Percentiles rank a stretch among this genome's conserved stretches.
These are phyloP conservation scores for Martiniozyma abietophila DNA, from an alignment of 805 yeast species.

Conservation along the genomic window DNA sequence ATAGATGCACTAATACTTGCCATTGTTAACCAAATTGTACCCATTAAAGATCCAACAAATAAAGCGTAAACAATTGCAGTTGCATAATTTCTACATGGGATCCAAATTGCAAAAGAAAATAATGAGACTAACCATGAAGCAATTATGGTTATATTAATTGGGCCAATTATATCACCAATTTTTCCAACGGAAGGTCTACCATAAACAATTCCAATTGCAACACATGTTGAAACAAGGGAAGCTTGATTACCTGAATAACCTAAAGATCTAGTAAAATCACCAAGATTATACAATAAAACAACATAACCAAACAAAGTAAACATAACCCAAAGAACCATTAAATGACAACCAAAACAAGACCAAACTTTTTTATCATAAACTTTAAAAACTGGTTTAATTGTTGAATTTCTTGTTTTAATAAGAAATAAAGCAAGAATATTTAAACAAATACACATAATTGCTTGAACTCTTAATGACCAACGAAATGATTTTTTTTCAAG, in stretches of 20 bases:
- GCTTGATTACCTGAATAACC: conserved; percentile 51
- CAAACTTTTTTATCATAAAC: conserved; percentile 35
- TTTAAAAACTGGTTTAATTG: conserved; percentile 28
- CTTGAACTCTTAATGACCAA: conserved; percentile 46
- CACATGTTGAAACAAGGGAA: conserved; percentile 50
- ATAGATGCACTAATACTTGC: conserved; percentile 44
- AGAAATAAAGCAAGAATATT: conserved; percentile 27
- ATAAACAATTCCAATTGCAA: conserved; percentile 43
- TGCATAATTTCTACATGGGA: conserved; percentile 48
- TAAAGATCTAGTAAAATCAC: conserved; percentile 49
- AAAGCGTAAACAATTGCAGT: conserved; percentile 45
- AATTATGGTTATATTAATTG: conserved; percentile 35
- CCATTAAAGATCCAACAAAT: conserved; percentile 50
- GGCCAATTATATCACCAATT: conserved; percentile 41
- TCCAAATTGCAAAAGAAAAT: conserved; percentile 43
- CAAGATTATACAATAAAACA: conserved; percentile 46
- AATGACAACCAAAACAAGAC: conserved; percentile 27
- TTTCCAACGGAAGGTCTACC: conserved; percentile 52
- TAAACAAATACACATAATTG: conserved; percentile 30
- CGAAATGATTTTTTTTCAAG: conserved; percentile 29
- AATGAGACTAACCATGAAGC: conserved; percentile 32
- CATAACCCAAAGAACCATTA: conserved; percentile 31
- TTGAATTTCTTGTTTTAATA: conserved; percentile 29
- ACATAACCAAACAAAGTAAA: conserved; percentile 54
- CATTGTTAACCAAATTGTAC: conserved; percentile 47